Base-by-base conservation (phyloP, 176 grass and related monocot species). In the Carex pumila region DNA sequence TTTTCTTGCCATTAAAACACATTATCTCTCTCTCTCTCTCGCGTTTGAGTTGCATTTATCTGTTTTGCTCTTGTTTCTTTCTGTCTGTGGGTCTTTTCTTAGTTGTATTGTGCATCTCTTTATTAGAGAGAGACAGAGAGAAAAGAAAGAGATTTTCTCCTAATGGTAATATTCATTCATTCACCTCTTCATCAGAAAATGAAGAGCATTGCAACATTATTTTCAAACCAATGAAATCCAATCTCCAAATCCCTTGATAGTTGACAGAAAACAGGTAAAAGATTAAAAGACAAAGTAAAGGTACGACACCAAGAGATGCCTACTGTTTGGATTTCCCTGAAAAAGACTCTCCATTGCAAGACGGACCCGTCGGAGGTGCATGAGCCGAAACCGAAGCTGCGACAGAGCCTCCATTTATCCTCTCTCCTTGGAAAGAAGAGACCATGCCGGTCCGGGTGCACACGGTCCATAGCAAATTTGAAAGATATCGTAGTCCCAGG, bases 391-490 rank as follows among this genome's bases (percentile, higher is more conserved):
- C 79, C 36, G 73, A 82, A 47, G 80, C 53, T 55, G 53, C 61
- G 25, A 81, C 71, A 68, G 78, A 83, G 30, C 57, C 2, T 68
- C 71, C 85, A 88, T 72, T 87, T 84, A 17, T 17, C 82, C 54
- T 79, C 64, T 22, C 62, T 79, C 65, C 53, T 79, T 47, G 31
- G 79, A 83, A 85, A 78, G 58, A 71, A 72, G 79, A 56, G 52
- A 81, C 69, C 86, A 10, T 88, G 64, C 77, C 83, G 89, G 77
- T 91, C 87, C 0, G 87, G 89, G 34, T 96, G 94, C 87, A 92
- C 91, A 9, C 84, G 84, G 52, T 91, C 94, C 85, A 93, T 93
- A 88, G 89, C 89, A 81, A 91, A 90, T 85, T 89, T 96, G 66
- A 79, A 85, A 58, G 91, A 93, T 80, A 91, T 90, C 36, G 82